Evolutionary conservation across 176 grass and related monocot species (phyloP).

Genomic region (Triticum urartu): DNA sequence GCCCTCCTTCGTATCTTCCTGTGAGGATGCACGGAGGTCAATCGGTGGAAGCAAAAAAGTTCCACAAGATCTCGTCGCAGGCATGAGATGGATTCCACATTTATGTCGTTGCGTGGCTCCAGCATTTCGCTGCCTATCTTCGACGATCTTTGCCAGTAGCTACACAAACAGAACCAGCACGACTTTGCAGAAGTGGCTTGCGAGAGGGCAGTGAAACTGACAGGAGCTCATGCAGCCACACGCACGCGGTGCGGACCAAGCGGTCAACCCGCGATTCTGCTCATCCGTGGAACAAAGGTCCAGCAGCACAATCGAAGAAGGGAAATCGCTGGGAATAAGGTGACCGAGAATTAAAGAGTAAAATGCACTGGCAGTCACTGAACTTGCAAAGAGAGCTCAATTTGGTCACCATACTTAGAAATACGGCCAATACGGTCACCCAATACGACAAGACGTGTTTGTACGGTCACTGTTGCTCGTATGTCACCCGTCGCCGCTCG

Average conservation of each 20-base stretch:
- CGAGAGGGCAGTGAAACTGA: neutral
- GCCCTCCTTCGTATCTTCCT: neutral
- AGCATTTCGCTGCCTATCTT: neutral
- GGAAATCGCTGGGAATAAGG: too few relatives aligned
- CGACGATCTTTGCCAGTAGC: neutral
- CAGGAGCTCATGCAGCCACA: neutral
- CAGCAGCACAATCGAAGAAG: neutral
- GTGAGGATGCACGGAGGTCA: neutral
- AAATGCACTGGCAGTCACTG: too few relatives aligned
- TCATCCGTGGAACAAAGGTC: conserved; percentile 21
- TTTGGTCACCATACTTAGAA: too few relatives aligned
- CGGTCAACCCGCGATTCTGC: neutral
- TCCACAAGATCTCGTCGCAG: conserved; percentile 17
- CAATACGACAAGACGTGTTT: too few relatives aligned
- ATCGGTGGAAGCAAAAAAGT: neutral
- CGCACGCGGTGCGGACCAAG: neutral
- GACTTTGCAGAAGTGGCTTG: neutral
- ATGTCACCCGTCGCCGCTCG: too few relatives aligned
- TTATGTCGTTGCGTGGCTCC: conserved; percentile 15
- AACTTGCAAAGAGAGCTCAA: too few relatives aligned
- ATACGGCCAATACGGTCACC: too few relatives aligned
- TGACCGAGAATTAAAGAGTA: too few relatives aligned
- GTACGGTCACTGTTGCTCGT: too few relatives aligned
- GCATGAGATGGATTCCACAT: conserved; percentile 30
- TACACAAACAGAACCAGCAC: neutral